Percentiles rank a stretch among this genome's conserved stretches.
phyloP scores from a whole-genome alignment of 306 rosid species.

The Vigna unguiculata region DNA sequence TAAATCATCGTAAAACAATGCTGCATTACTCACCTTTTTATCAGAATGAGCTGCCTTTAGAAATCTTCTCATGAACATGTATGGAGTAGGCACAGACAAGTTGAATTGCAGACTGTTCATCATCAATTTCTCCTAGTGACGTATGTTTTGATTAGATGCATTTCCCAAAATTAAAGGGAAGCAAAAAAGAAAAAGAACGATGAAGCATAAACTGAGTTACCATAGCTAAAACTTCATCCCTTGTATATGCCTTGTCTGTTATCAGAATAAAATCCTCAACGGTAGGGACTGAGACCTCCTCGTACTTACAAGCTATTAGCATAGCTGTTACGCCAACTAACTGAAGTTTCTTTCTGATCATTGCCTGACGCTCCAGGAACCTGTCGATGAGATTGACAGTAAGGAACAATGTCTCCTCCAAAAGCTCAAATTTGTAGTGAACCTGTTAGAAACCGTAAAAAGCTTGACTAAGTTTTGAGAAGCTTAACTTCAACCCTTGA shows the following conservation, averaged over 20 bases:
- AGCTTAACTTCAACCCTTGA: not conserved
- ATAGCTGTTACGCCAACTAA: constrained; percentile 59
- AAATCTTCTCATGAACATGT: constrained; percentile 55
- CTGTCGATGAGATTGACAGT: constrained; percentile 58
- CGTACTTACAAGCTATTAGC: constrained; percentile 59
- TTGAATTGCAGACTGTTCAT: constrained; percentile 55
- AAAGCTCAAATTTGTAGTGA: constrained; percentile 59
- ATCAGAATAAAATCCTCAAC: constrained; percentile 57
- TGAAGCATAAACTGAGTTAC: constrained; percentile 17
- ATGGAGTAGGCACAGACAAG: constrained; percentile 55
- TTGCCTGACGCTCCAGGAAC: constrained; percentile 50
- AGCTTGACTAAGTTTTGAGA: not conserved
- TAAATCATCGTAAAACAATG: not conserved
- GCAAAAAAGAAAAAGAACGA: not conserved
- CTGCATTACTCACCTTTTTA: constrained; percentile 45
- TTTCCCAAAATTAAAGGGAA: constrained; percentile 21
- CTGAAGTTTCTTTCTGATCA: constrained; percentile 56
- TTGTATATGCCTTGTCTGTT: constrained; percentile 55
- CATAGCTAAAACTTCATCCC: constrained; percentile 52
- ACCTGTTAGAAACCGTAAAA: constrained; percentile 45
- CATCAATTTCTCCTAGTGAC: constrained; percentile 55
- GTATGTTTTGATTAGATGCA: constrained; percentile 23
- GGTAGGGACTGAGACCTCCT: constrained; percentile 56
- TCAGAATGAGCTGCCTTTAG: constrained; percentile 54
- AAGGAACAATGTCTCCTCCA: constrained; percentile 56